Evolutionary conservation across 257 asterid genomes (phyloP).

Genomic region (Nicotiana otophora): DNA sequence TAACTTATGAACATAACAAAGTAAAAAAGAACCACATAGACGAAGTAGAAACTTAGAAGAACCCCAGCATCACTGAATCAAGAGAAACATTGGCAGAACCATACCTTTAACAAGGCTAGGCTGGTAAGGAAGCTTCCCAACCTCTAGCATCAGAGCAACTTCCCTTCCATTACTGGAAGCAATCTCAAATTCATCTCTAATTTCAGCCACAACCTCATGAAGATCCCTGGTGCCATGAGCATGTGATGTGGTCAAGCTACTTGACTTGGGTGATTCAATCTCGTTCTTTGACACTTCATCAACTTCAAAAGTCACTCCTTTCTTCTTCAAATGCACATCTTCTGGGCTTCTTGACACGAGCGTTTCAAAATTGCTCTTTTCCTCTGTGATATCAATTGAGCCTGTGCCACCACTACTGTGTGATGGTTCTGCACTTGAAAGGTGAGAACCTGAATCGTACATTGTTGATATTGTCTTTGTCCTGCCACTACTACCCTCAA

Average conservation of each 20-base stretch:
- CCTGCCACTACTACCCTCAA: slow-evolving; percentile 14
- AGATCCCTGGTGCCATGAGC: slow-evolving; percentile 77
- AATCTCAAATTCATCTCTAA: slow-evolving; percentile 78
- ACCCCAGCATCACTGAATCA: not conserved
- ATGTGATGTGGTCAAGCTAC: slow-evolving; percentile 54
- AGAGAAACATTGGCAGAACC: not conserved
- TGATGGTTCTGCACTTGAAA: slow-evolving; percentile 16
- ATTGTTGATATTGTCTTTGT: slow-evolving; percentile 6
- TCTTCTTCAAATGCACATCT: slow-evolving; percentile 58
- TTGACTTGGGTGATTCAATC: slow-evolving; percentile 58
- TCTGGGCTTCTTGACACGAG: slow-evolving; percentile 49
- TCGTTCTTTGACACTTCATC: slow-evolving; percentile 60
- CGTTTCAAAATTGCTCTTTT: slow-evolving; percentile 49
- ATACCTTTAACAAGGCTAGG: slow-evolving; percentile 73
- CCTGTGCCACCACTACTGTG: slow-evolving; percentile 23
- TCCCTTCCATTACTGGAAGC: slow-evolving; percentile 84
- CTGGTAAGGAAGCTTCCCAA: slow-evolving; percentile 86
- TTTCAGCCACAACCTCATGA: slow-evolving; percentile 82
- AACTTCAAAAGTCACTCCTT: slow-evolving; percentile 85
- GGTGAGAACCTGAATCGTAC: slow-evolving; percentile 15
- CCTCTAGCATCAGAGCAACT: slow-evolving; percentile 91
- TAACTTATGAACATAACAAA: not conserved
- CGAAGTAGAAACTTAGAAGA: not conserved
- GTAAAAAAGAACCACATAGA: not conserved
- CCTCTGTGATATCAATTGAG: slow-evolving; percentile 48